Evolutionary conservation across 495 filamentous ascomycete species (phyloP).

Genomic region (Tuber aestivum): DNA sequence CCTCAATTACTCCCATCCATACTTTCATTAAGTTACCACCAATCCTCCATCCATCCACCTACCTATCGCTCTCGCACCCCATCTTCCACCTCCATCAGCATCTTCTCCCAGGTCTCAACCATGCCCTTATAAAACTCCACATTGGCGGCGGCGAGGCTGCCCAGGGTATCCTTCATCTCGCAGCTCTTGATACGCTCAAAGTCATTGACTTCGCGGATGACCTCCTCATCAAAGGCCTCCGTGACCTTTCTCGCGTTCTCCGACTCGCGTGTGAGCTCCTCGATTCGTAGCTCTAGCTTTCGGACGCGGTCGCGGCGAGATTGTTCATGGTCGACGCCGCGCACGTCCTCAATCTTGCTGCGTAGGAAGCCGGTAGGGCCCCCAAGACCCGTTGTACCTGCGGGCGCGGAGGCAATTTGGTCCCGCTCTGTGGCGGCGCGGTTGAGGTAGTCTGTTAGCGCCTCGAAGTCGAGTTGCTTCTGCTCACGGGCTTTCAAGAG

Average conservation of each 20-base stretch:
- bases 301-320: conserved; percentile 75
- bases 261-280: conserved; percentile 79
- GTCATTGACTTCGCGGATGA: conserved; percentile 81
- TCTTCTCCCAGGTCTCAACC: conserved; percentile 81
- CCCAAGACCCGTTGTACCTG: conserved; percentile 54
- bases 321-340: conserved; percentile 94
- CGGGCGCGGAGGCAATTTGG: conserved; percentile 62
- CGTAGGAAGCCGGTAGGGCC: conserved; percentile 83
- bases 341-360: conserved; percentile 91
- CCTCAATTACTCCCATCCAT: not conserved
- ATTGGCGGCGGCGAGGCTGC: conserved; percentile 74
- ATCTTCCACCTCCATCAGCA: conserved; percentile 79
- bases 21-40: not conserved
- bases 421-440: conserved; percentile 86
- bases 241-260: conserved; percentile 75
- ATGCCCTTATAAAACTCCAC: conserved; percentile 77
- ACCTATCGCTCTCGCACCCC: conserved; percentile 22
- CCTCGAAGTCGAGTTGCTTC: conserved; percentile 97
- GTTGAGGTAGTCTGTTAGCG: conserved; percentile 87
- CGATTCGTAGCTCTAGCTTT: conserved; percentile 85
- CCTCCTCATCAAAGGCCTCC: conserved; percentile 89
- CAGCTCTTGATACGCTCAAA: conserved; percentile 94
- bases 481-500: conserved; percentile 91
- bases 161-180: conserved; percentile 84
- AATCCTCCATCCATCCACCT: not conserved